Base-by-base conservation (phyloP, 139 green algal genomes). In the Mychonastes homosphaera region DNA sequence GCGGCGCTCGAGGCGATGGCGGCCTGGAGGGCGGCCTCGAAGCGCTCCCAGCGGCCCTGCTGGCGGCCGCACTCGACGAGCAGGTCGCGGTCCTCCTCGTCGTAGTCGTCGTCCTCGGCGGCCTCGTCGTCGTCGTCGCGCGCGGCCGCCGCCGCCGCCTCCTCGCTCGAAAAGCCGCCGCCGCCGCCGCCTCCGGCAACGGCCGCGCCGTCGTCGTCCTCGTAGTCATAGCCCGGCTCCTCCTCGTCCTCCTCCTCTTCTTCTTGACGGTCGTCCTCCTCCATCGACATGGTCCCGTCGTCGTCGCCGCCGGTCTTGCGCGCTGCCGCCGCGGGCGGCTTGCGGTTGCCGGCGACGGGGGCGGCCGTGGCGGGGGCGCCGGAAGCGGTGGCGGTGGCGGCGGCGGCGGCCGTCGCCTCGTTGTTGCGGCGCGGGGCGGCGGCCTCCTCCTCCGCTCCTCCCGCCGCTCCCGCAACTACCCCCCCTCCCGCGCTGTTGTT, bases 81-180 rank as follows among this genome's bases (percentile, higher is more conserved):
- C 46, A 73, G 40, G 13, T 73, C 66, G 15, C 63, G 57, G 21
- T 73, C 65, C 34, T 73, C 65, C 15, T 73, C 38, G 10, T 65
- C 58, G 36, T 58, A 35, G 8, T 61, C 56, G 28, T 33, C 35
- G 21, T 41, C 45, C 36, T 65, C 50, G 8, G 39, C 33, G 19
- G 27, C 36, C 26, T 48, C 47, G 10, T 39, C n/a, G 24, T 21
- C 58, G 35, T n/a, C n/a, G n/a, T n/a, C n/a, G n/a, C n/a, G n/a
- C n/a, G n/a, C n/a, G n/a, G n/a, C n/a, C n/a, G n/a, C n/a, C n/a
- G n/a, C n/a, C n/a, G n/a, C n/a, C n/a, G n/a, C n/a, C n/a, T n/a
- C n/a, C n/a, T n/a, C n/a, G n/a, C n/a, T n/a, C n/a, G n/a, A n/a
- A n/a, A n/a, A n/a, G n/a, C n/a, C n/a, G n/a, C n/a, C n/a, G n/a